Conservation (phyloP, 2,329 filamentous ascomycete species). For the Cercospora janseana region DNA sequence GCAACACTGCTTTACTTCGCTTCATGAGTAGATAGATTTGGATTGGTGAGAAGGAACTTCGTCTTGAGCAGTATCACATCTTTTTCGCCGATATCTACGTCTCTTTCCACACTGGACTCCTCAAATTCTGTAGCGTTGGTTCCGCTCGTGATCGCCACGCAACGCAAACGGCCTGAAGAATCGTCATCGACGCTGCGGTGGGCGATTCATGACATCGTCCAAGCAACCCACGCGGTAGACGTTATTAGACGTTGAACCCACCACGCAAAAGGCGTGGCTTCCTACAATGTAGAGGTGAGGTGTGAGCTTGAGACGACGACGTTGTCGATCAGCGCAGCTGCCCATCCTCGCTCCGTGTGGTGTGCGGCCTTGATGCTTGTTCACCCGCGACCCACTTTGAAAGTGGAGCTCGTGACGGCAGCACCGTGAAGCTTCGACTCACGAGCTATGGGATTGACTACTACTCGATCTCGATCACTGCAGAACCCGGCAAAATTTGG, state of each 20-base stretch:
- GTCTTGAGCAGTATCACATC: not conserved
- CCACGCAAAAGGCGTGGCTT: no score
- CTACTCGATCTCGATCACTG: no score
- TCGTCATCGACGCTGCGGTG: no score
- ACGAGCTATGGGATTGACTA: no score
- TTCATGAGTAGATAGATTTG: constrained; percentile 17
- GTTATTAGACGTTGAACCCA: no score
- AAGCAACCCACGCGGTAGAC: no score
- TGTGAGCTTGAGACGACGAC: not conserved
- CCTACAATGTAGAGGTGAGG: constrained; percentile 4
- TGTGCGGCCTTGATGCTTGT: not conserved
- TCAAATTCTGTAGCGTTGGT: no score
- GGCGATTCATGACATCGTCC: no score
- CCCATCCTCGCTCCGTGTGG: not conserved
- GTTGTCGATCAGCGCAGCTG: constrained; percentile 7
- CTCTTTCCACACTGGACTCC: no score
- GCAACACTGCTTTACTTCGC: no score
- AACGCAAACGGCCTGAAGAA: no score
- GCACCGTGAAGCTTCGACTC: constrained; percentile 7
- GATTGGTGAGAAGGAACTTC: not conserved
- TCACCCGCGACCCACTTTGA: not conserved
- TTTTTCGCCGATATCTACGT: not conserved
- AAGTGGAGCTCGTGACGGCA: constrained; percentile 10
- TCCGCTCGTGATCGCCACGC: no score
- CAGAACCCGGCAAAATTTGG: not conserved